Evolutionary conservation across 2,329 filamentous ascomycete genomes (phyloP).

Genomic region (Fusarium sp.): DNA sequence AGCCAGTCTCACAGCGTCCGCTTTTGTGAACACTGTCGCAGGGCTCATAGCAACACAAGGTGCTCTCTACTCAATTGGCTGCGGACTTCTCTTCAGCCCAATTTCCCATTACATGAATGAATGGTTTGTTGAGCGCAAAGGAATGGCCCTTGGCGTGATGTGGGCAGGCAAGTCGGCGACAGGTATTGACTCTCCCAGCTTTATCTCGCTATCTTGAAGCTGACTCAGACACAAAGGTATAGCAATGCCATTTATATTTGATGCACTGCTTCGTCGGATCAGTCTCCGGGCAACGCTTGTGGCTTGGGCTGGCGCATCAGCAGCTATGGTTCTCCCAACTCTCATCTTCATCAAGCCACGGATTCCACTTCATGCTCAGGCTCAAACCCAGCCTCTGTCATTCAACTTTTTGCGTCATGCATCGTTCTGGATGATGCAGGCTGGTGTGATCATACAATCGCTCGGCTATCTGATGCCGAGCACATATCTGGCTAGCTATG

Average conservation of each 20-base stretch:
- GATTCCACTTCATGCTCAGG: conserved; percentile 41
- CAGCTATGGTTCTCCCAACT: conserved; percentile 57
- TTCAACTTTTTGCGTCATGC: conserved; percentile 65
- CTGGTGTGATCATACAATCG: conserved; percentile 70
- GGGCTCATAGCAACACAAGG: conserved; percentile 72
- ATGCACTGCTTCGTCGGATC: conserved; percentile 61
- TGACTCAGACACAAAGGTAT: conserved; percentile 55
- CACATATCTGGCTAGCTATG: conserved; percentile 71
- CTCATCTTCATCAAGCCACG: conserved; percentile 58
- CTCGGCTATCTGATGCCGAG: conserved; percentile 74
- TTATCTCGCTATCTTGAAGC: accelerated
- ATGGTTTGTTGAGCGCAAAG: conserved; percentile 69
- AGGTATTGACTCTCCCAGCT: background rate
- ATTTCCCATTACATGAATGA: conserved; percentile 71
- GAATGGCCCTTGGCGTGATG: conserved; percentile 72
- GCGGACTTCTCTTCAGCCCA: conserved; percentile 65
- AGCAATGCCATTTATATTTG: conserved; percentile 66
- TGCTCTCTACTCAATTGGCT: conserved; percentile 70
- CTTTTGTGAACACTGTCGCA: conserved; percentile 64
- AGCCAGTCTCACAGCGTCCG: conserved; percentile 64
- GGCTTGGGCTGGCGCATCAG: conserved; percentile 59
- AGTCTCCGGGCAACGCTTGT: conserved; percentile 61
- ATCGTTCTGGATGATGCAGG: conserved; percentile 71
- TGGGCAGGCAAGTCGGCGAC: conserved; percentile 63
- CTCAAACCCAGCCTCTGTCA: conserved; percentile 51